These are phyloP conservation scores for Neophaeococcomyces mojaviensis DNA, from an alignment of 2,329 filamentous ascomycete genomes.

Conservation along the genomic window DNA sequence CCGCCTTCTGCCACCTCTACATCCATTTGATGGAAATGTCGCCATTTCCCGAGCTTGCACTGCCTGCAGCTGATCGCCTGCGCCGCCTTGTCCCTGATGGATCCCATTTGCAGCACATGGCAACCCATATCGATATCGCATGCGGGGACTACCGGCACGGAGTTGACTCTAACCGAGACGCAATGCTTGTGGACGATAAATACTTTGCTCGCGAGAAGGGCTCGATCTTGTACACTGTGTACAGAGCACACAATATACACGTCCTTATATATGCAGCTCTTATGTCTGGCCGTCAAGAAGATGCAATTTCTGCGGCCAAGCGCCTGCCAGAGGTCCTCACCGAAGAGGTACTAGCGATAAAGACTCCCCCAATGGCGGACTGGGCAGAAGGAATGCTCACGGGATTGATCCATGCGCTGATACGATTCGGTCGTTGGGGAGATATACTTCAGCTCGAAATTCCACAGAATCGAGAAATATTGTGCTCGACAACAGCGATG, in stretches of 20 bases:
- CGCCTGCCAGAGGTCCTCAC: not conserved
- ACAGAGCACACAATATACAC: not conserved
- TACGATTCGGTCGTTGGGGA: slow-evolving; percentile 16
- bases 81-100: slow-evolving; percentile 5
- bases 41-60: slow-evolving; percentile 5
- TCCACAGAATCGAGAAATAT: slow-evolving; percentile 5
- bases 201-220: slow-evolving; percentile 2
- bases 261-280: slow-evolving; percentile 1
- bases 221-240: not conserved
- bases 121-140: slow-evolving; percentile 2
- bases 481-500: slow-evolving; percentile 1
- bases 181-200: slow-evolving; percentile 4
- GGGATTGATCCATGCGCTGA: slow-evolving; percentile 13
- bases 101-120: slow-evolving; percentile 1
- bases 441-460: slow-evolving; percentile 13
- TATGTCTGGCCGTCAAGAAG: not conserved
- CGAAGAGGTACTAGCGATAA: slow-evolving; percentile 1
- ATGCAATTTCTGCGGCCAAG: not conserved
- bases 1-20: slow-evolving; percentile 4
- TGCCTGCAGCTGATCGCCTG: slow-evolving; percentile 1
- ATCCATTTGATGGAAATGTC: slow-evolving; percentile 8
- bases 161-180: slow-evolving; percentile 1
- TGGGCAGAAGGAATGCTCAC: slow-evolving; percentile 15
- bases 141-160: slow-evolving; percentile 4
- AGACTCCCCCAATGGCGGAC: slow-evolving; percentile 17